Evolutionary conservation across 225 moss, liverwort and hornwort genomes (phyloP).

Genomic region (Pseudoscleropodium purum): DNA sequence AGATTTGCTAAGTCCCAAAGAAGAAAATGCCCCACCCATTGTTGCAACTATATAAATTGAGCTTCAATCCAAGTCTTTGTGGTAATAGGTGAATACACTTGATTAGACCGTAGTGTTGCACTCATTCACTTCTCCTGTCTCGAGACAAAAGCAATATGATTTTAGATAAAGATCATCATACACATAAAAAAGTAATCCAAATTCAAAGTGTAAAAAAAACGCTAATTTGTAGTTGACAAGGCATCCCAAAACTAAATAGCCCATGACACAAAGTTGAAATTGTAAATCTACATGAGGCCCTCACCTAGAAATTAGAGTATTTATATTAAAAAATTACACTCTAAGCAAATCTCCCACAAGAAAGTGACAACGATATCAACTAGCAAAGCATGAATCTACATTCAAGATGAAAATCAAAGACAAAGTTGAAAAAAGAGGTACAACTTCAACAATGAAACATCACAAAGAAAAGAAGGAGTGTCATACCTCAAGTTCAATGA

Average conservation of each 20-base stretch:
- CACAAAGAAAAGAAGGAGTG: no score
- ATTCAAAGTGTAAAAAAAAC: not conserved
- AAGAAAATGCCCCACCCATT: not conserved
- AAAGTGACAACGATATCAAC: not conserved
- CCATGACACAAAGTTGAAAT: not conserved
- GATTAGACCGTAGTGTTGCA: not conserved
- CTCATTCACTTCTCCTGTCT: accelerated
- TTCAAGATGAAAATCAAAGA: not conserved
- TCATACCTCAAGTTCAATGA: not conserved
- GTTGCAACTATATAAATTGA: not conserved
- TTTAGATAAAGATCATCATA: not conserved
- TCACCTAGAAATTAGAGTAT: not conserved
- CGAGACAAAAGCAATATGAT: not conserved
- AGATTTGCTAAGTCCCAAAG: not conserved
- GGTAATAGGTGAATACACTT: not conserved
- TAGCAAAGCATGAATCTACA: not conserved
- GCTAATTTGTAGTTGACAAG: not conserved
- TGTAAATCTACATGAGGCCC: not conserved
- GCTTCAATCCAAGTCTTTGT: not conserved
- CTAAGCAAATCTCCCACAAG: not conserved
- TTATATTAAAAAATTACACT: not conserved
- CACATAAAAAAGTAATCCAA: not conserved
- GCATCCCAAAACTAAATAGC: not conserved
- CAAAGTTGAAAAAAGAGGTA: not conserved
- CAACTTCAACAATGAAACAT: not conserved